Evolutionary conservation across 768 basidiomycete genomes (phyloP), one percentile per base, ranked within the genome.

Genomic region (Suillus cothurnatus): DNA sequence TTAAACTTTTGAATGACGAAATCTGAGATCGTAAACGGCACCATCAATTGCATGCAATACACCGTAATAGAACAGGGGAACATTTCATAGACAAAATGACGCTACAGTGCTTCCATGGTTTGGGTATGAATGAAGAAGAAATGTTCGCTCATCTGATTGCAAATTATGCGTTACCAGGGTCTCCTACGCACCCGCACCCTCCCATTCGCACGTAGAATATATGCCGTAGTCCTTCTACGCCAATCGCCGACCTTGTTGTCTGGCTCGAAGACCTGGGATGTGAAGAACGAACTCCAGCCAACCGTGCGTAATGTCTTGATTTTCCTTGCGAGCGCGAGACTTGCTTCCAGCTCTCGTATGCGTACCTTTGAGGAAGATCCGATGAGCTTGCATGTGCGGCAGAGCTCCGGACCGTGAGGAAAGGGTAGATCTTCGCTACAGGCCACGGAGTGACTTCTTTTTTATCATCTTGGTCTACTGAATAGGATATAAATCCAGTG

Each of bases 201-300:
- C 36, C 81, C 81, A 17, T 74, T 73, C 49, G 67, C 69, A 39
- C 84, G 79, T 61, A 78, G 67, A 43, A 86, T 69, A 71, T 82
- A 82, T 4, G 80, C 72, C 43, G 74, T 81, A 32, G 83, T 82
- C 69, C 69, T 73, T 63, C 71, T 69, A 60, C 66, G 39, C 71
- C 71, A 67, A 66, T 73, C 69, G 6, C 69, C 70, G 45, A 63
- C 63, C 64, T 50, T 70, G 59, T 60, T 62, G 56, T 64, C 71
- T 41, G 62, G 72, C 60, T 47, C 59, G 36, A 64, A 49, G 7
- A 61, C 68, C 68, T 66, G 63, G 49, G 64, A 65, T 28, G 71
- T 59, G 66, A 85, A 83, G 67, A 83, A 83, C 0, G 87, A 82
- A 62, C 82, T 85, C 85, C 87, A 90, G 21, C 80, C 75, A 34